A percentile compares a stretch with the other conserved stretches of the same genome.
phyloP scores from a whole-genome alignment of 192 early-diverging fungal genomes.

The Kappamyces sp. region DNA sequence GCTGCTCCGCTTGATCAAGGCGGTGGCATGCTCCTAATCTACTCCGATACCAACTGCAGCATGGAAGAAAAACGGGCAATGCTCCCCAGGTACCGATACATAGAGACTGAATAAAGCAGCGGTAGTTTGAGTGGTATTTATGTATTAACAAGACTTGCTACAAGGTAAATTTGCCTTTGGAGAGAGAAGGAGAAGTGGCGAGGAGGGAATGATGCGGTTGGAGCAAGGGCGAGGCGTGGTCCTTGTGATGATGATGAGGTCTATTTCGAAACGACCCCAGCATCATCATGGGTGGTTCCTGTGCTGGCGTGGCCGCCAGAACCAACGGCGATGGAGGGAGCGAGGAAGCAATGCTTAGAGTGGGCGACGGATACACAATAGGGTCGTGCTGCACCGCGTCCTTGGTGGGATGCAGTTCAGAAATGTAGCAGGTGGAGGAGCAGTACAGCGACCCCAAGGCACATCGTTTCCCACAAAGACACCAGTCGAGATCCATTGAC shows the following conservation, averaged over 20 bases:
- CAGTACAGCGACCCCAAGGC: not conserved
- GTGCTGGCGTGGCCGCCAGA: not conserved
- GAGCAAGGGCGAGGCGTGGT: not conserved
- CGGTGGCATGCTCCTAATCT: slow-evolving; percentile 4
- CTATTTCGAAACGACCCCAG: slow-evolving; percentile 8
- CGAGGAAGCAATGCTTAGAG: slow-evolving; percentile 11
- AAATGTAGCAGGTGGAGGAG: not conserved
- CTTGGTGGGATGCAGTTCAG: not conserved
- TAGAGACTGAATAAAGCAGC: not conserved
- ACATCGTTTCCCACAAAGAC: slow-evolving; percentile 7
- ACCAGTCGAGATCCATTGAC: slow-evolving; percentile 7
- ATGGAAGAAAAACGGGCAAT: slow-evolving; percentile 11
- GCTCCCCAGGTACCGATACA: slow-evolving; percentile 11
- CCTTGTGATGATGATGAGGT: slow-evolving; percentile 8
- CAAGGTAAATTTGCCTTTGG: not conserved
- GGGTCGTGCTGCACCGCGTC: no score
- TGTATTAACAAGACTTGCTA: not conserved
- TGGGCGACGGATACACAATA: not conserved
- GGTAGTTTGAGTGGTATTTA: slow-evolving; percentile 8
- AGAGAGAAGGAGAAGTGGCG: not conserved
- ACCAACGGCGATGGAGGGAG: slow-evolving; percentile 2
- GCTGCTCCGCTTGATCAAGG: not conserved
- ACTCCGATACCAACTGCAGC: not conserved
- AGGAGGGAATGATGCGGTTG: slow-evolving; percentile 1
- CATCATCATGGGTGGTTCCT: slow-evolving; percentile 3